These are phyloP conservation scores for Eucalyptus curtisii DNA, from an alignment of 345 rosid species.

Conservation along the genomic window DNA sequence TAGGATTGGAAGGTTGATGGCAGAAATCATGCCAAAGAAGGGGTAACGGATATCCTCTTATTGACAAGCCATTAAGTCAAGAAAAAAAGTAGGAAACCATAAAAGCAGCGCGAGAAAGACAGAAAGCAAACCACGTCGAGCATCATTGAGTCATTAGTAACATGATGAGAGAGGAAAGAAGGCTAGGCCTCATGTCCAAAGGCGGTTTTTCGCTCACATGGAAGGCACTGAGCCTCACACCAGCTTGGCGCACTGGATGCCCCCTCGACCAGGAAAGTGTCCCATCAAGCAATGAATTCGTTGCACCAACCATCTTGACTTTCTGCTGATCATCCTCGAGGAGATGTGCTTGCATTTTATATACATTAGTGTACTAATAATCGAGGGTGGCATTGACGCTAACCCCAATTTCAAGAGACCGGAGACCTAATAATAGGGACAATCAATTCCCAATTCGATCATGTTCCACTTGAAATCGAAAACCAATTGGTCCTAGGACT, in stretches of 20 bases:
- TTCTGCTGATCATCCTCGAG: background rate
- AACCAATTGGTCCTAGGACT: accelerated
- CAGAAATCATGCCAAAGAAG: background rate
- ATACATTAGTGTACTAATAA: background rate
- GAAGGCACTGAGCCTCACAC: background rate
- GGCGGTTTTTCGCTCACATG: background rate
- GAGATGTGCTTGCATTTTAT: background rate
- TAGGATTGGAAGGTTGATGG: background rate
- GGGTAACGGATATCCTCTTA: background rate
- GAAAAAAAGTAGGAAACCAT: background rate
- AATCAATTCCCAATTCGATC: too few relatives aligned
- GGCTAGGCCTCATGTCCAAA: background rate
- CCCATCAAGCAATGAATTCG: background rate
- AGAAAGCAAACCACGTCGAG: background rate
- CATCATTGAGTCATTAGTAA: background rate
- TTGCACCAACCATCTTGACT: background rate
- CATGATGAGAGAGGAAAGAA: background rate
- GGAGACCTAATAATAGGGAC: background rate
- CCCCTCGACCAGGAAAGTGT: background rate
- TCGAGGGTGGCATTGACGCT: background rate
- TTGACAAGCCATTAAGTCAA: background rate
- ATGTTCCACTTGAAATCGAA: too few relatives aligned
- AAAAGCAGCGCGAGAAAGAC: background rate
- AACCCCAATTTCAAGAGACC: background rate
- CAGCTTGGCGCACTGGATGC: background rate